These are phyloP conservation scores for Podaxis sp. DNA, from an alignment of 768 basidiomycete genomes.

Conservation along the genomic window DNA sequence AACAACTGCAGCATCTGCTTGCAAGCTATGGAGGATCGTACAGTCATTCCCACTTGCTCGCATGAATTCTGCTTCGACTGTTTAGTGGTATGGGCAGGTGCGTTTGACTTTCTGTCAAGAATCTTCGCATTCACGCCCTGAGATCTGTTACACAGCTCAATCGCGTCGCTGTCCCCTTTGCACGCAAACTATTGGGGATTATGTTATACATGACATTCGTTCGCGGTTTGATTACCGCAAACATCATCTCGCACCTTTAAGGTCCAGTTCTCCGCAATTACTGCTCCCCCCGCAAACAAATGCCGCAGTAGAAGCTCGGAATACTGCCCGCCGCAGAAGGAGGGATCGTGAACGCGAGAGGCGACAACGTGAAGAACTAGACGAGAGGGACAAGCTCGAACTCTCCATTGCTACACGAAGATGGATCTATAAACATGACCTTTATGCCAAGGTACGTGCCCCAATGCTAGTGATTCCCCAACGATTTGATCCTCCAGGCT, in stretches of 20 bases:
- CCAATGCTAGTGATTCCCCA: conserved; percentile 4
- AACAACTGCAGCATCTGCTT: conserved; percentile 87
- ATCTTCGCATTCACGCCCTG: background rate
- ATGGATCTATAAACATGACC: conserved; percentile 76
- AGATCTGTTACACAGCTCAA: conserved; percentile 46
- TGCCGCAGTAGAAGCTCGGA: conserved; percentile 27
- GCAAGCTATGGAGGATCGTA: conserved; percentile 71
- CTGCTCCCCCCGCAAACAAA: conserved; percentile 25
- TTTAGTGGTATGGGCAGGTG: conserved; percentile 81
- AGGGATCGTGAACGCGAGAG: conserved; percentile 45
- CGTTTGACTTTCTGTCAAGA: conserved; percentile 21
- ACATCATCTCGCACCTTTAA: conserved; percentile 68
- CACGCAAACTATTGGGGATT: conserved; percentile 61
- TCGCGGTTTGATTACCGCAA: conserved; percentile 82
- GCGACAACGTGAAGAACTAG: conserved; percentile 45
- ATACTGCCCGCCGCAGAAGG: conserved; percentile 25
- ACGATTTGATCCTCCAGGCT: conserved; percentile 12
- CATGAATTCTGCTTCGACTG: conserved; percentile 97
- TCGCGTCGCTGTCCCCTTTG: conserved; percentile 80
- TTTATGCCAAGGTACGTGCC: conserved; percentile 79
- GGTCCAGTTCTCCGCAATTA: conserved; percentile 42
- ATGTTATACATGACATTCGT: conserved; percentile 78
- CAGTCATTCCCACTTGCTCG: conserved; percentile 80
- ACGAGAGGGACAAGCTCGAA: conserved; percentile 71
- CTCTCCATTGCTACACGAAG: conserved; percentile 68